These are phyloP conservation scores for Fusarium algeriense DNA, from an alignment of 2,329 filamentous ascomycete species.

Conservation along the genomic window DNA sequence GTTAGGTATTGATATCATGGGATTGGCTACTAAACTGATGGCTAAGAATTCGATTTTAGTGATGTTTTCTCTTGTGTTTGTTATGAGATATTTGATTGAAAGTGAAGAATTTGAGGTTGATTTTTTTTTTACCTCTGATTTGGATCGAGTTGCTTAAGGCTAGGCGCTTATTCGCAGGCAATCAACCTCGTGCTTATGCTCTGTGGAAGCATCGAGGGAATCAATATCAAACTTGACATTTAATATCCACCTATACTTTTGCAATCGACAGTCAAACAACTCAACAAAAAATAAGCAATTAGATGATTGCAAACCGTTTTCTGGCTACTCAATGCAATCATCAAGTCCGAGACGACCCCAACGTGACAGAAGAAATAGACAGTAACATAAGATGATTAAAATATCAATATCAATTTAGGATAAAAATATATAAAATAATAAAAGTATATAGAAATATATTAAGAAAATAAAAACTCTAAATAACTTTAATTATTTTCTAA, in stretches of 20 bases:
- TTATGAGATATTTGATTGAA: neutral
- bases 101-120: neutral
- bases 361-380: too few species aligned
- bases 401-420: too few species aligned
- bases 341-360: neutral
- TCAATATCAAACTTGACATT: neutral
- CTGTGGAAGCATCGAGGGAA: too few species aligned
- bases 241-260: neutral
- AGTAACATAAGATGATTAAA: too few species aligned
- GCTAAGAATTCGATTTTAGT: neutral
- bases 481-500: too few species aligned
- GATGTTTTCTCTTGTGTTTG: neutral
- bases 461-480: too few species aligned
- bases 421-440: too few species aligned
- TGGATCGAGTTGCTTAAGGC: neutral
- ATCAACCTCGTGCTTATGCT: neutral
- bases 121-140: neutral
- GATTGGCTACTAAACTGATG: neutral
- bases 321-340: too few species aligned
- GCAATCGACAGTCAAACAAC: neutral
- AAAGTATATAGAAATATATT: too few species aligned
- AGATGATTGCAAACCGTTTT: too few species aligned
- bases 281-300: too few species aligned
- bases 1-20: slow-evolving; percentile 10
- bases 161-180: neutral